phyloP scores from a whole-genome alignment of 2,329 filamentous ascomycete genomes.

The Ascochyta fabae region DNA sequence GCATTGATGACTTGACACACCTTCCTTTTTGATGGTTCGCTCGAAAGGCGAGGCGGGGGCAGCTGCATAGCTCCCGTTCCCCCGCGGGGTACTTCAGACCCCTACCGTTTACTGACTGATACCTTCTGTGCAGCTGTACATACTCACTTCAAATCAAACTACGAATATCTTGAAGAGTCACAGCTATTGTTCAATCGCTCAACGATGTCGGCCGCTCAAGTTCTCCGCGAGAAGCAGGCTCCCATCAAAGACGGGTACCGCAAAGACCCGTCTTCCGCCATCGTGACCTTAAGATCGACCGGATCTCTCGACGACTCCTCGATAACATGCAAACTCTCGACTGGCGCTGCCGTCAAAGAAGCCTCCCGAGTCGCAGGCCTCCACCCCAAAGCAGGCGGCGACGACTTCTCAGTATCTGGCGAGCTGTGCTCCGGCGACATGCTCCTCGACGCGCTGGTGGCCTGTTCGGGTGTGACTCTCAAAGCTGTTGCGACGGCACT shows the following conservation, averaged over 20 bases:
- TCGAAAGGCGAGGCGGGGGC: constrained; percentile 24
- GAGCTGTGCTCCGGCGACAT: constrained; percentile 59
- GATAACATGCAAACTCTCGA: constrained; percentile 57
- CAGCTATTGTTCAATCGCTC: no score
- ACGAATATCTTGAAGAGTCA: neutral
- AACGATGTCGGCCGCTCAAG: constrained; percentile 36
- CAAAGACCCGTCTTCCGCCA: constrained; percentile 52
- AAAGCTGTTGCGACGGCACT: constrained; percentile 59
- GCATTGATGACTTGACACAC: neutral
- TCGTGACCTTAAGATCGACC: constrained; percentile 55
- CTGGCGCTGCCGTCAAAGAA: constrained; percentile 49
- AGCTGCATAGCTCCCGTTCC: constrained; percentile 25
- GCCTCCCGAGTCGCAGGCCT: constrained; percentile 55
- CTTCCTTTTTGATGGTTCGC: constrained; percentile 17
- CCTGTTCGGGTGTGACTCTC: constrained; percentile 59
- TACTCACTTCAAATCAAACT: neutral
- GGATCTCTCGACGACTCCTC: constrained; percentile 54
- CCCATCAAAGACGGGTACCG: constrained; percentile 57
- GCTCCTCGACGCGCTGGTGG: constrained; percentile 58
- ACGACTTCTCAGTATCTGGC: constrained; percentile 52
- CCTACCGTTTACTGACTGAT: neutral
- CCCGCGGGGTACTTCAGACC: constrained; percentile 23
- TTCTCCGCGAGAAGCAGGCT: constrained; percentile 56
- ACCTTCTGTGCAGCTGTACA: neutral
- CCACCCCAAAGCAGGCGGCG: constrained; percentile 56